These are phyloP conservation scores for Syzygium malaccense DNA, from an alignment of 441 rosid species.

Conservation along the genomic window DNA sequence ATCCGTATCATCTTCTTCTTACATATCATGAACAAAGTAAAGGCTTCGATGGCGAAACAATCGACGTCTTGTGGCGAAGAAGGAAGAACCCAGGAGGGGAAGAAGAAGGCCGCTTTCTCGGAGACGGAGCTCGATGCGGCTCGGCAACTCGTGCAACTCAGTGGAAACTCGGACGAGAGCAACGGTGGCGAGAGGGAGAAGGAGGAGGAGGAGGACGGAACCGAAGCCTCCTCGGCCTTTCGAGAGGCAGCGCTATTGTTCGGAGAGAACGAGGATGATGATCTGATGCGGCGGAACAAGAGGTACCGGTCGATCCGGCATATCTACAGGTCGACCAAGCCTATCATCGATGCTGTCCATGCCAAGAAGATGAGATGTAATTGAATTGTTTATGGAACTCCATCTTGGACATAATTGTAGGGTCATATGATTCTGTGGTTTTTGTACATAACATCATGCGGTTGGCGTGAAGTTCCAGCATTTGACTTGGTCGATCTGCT, in stretches of 20 bases:
- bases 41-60: background rate
- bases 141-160: background rate
- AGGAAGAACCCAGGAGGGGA: background rate
- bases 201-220: background rate
- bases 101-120: background rate
- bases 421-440: background rate
- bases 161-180: background rate
- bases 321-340: background rate
- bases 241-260: background rate
- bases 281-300: background rate
- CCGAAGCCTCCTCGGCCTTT: background rate
- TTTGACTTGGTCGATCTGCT: background rate
- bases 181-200: background rate
- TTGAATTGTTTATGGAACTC: background rate
- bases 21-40: background rate
- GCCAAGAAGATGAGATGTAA: background rate
- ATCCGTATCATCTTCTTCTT: background rate
- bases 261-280: background rate
- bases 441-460: background rate
- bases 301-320: background rate
- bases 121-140: slow-evolving; percentile 2
- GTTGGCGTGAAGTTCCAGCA: background rate
- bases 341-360: background rate
- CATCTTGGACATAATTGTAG: background rate
- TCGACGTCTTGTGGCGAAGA: background rate